Percentiles rank a stretch among this genome's conserved stretches.
Evolutionary conservation across 2,329 filamentous ascomycete genomes (phyloP).

Genomic region (Penicillium sp.): DNA sequence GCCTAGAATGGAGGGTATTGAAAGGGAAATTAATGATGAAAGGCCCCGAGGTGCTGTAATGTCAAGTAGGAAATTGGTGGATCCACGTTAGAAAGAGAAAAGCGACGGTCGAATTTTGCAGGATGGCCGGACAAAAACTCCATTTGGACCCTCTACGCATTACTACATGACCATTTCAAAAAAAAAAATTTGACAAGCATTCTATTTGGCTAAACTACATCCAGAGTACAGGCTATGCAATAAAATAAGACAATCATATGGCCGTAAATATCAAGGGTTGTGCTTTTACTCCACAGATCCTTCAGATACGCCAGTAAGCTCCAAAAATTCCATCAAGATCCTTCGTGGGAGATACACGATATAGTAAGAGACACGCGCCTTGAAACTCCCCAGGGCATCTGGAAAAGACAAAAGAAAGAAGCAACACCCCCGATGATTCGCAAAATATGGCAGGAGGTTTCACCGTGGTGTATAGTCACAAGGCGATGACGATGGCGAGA

Average conservation of each 20-base stretch:
- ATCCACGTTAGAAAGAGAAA: background rate
- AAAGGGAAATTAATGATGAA: background rate
- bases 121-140: background rate
- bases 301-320: conserved; percentile 14
- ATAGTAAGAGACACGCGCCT: conserved; percentile 17
- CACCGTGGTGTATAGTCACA: conserved; percentile 18
- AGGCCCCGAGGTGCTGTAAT: background rate
- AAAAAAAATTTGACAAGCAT: background rate
- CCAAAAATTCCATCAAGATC: conserved; percentile 19
- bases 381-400: conserved; percentile 15
- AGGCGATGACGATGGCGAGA: conserved; percentile 9
- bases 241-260: conserved; percentile 4
- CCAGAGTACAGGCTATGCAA: conserved; percentile 7
- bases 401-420: conserved; percentile 1
- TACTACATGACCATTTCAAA: background rate
- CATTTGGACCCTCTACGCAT: background rate
- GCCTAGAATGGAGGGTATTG: conserved; percentile 13
- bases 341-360: conserved; percentile 14
- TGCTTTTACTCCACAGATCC: conserved; percentile 17
- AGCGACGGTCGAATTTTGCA: background rate
- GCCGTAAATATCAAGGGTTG: conserved; percentile 11
- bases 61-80: background rate
- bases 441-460: conserved; percentile 10
- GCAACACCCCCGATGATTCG: conserved; percentile 3
- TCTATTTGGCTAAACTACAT: conserved; percentile 10